Percentiles rank a stretch among this genome's conserved stretches.
Evolutionary conservation across 1,139 yeast species (phyloP).

Genomic region (Blastobotrys proliferans): DNA sequence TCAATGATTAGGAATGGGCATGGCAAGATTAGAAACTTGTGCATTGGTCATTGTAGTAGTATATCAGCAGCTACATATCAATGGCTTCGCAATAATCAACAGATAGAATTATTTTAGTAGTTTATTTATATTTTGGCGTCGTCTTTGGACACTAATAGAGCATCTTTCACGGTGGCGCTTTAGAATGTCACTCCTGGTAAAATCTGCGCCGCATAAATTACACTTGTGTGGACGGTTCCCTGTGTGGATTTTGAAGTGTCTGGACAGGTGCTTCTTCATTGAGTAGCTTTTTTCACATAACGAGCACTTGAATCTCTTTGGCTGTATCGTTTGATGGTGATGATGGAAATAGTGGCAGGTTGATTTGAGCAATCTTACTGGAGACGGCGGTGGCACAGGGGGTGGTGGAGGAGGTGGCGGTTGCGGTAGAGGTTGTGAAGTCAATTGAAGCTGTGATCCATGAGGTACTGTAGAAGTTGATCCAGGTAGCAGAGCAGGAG

Average conservation of each 20-base stretch:
- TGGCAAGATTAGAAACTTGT: too few relatives aligned
- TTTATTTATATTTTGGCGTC: too few relatives aligned
- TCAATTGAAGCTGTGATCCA: neutral
- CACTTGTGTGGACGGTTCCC: conserved; percentile 9
- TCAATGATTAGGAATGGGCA: too few relatives aligned
- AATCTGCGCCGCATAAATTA: conserved; percentile 5
- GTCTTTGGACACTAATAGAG: conserved; percentile 1
- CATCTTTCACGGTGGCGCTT: conserved; percentile 12
- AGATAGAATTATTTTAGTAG: too few relatives aligned
- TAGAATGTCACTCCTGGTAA: conserved; percentile 12
- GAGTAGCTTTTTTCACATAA: conserved; percentile 4
- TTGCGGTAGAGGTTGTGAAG: neutral
- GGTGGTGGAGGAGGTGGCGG: neutral
- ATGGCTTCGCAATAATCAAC: too few relatives aligned
- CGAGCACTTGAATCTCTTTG: conserved; percentile 1
- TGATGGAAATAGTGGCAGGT: too few relatives aligned
- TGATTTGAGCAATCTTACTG: too few relatives aligned
- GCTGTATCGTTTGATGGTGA: neutral
- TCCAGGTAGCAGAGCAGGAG: neutral
- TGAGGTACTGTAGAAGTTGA: neutral
- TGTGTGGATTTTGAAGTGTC: conserved; percentile 12
- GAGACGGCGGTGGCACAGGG: too few relatives aligned
- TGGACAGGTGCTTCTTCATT: conserved; percentile 9
- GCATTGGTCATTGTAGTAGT: too few relatives aligned
- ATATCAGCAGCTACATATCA: too few relatives aligned